Percentiles rank a stretch among this genome's conserved stretches.
phyloP scores from a whole-genome alignment of 1,284 basidiomycete genomes.

The Stygiomarasmius scandens region DNA sequence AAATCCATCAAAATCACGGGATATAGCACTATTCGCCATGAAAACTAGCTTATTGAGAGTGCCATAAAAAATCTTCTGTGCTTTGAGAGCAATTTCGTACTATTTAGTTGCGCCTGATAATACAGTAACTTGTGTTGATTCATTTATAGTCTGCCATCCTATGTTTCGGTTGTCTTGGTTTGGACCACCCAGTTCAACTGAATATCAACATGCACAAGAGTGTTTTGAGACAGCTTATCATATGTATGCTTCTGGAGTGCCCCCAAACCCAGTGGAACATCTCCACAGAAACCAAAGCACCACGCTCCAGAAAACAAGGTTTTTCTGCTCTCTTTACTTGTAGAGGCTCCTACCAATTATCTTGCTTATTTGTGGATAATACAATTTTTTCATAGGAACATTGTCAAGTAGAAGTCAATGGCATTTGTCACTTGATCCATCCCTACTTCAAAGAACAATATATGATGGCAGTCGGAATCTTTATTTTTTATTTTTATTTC shows the following conservation, averaged over 20 bases:
- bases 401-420: too few relatives aligned
- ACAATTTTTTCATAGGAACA: slow-evolving; percentile 26
- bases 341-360: not conserved
- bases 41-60: too few relatives aligned
- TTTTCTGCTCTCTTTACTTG: not conserved
- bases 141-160: slow-evolving; percentile 23
- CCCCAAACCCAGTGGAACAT: not conserved
- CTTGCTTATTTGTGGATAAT: slow-evolving; percentile 15
- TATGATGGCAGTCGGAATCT: too few relatives aligned
- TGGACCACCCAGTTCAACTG: slow-evolving; percentile 3
- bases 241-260: slow-evolving; percentile 8
- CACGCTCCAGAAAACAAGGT: not conserved
- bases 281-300: not conserved
- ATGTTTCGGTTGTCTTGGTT: slow-evolving; percentile 21
- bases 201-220: slow-evolving; percentile 5
- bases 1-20: too few relatives aligned
- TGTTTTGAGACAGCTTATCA: slow-evolving; percentile 11
- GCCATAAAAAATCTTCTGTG: too few relatives aligned
- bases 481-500: too few relatives aligned
- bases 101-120: too few relatives aligned
- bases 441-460: too few relatives aligned
- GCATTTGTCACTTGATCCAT: too few relatives aligned
- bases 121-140: not conserved
- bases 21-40: too few relatives aligned
- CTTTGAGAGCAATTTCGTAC: too few relatives aligned